These are phyloP conservation scores for Saprolegnia parasitica DNA, from an alignment of 352 stramenopile genomes.

Conservation along the genomic window DNA sequence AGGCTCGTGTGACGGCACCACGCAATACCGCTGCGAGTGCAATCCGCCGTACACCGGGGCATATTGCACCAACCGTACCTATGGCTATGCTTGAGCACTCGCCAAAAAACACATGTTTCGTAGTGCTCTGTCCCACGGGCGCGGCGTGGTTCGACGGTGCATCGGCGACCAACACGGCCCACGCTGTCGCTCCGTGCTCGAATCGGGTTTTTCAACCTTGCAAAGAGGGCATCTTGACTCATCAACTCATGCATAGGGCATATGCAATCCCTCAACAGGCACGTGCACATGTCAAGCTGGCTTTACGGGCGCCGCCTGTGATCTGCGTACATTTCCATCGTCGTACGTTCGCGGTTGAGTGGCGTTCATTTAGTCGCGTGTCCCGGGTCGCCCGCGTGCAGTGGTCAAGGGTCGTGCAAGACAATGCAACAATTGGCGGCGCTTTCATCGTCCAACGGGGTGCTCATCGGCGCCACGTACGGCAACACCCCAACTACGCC, in stretches of 20 bases:
- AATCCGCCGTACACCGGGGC: constrained; percentile 49
- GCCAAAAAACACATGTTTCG: constrained; percentile 21
- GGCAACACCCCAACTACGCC: constrained; percentile 48
- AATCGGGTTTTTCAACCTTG: constrained; percentile 30
- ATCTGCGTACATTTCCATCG: constrained; percentile 37
- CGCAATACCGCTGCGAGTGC: constrained; percentile 57
- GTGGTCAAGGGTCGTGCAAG: constrained; percentile 63
- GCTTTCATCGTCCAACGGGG: constrained; percentile 37
- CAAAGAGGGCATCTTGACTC: background rate
- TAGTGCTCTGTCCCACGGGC: constrained; percentile 41
- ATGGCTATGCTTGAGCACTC: constrained; percentile 35
- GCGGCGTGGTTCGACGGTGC: constrained; percentile 70
- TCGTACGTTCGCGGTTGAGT: background rate
- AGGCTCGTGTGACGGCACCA: constrained; percentile 42
- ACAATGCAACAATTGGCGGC: constrained; percentile 65
- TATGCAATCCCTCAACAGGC: constrained; percentile 49
- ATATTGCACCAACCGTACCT: constrained; percentile 49
- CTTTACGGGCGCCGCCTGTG: constrained; percentile 75
- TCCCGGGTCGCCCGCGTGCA: constrained; percentile 47
- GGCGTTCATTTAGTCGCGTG: constrained; percentile 36
- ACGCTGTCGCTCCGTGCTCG: constrained; percentile 49
- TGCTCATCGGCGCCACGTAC: constrained; percentile 52
- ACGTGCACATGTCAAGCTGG: constrained; percentile 58
- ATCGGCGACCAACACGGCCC: constrained; percentile 45
- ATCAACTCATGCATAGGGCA: constrained; percentile 28